phyloP scores from a whole-genome alignment of 1,139 yeast genomes.

The Kurtzmaniella natalensis region DNA sequence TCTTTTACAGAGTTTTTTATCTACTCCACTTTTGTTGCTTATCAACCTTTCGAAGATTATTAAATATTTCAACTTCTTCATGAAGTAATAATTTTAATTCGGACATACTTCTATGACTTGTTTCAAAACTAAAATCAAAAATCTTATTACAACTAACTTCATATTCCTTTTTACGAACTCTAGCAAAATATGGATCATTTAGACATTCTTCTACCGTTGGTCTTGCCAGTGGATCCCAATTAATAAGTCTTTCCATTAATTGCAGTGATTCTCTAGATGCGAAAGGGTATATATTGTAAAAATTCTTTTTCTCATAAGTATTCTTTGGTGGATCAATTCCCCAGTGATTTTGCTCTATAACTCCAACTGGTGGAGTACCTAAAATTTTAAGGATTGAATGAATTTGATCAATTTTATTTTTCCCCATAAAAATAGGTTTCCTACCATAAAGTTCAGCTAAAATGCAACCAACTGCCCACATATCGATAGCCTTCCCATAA shows the following conservation, averaged over 20 bases:
- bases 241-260: constrained; percentile 46
- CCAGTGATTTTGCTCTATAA: constrained; percentile 30
- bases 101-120: constrained; percentile 24
- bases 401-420: constrained; percentile 60
- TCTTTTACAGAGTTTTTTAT: too few relatives aligned
- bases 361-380: constrained; percentile 54
- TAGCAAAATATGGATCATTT: constrained; percentile 45
- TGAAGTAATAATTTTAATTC: constrained; percentile 44
- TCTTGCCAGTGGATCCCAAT: constrained; percentile 56
- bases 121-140: constrained; percentile 66
- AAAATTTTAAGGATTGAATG: constrained; percentile 57
- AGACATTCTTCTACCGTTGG: constrained; percentile 46
- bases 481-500: constrained; percentile 58
- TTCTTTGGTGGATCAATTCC: constrained; percentile 23
- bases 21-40: too few relatives aligned
- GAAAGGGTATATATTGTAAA: constrained; percentile 55
- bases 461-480: constrained; percentile 85
- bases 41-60: constrained; percentile 11
- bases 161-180: constrained; percentile 44
- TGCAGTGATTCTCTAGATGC: constrained; percentile 48
- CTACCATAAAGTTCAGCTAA: constrained; percentile 71
- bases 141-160: constrained; percentile 45
- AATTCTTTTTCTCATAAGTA: constrained; percentile 33
- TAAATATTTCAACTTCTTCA: constrained; percentile 39
- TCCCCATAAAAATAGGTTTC: constrained; percentile 68